Base-by-base conservation (phyloP, 352 stramenopile genomes). In the Saprolegnia diclina region DNA sequence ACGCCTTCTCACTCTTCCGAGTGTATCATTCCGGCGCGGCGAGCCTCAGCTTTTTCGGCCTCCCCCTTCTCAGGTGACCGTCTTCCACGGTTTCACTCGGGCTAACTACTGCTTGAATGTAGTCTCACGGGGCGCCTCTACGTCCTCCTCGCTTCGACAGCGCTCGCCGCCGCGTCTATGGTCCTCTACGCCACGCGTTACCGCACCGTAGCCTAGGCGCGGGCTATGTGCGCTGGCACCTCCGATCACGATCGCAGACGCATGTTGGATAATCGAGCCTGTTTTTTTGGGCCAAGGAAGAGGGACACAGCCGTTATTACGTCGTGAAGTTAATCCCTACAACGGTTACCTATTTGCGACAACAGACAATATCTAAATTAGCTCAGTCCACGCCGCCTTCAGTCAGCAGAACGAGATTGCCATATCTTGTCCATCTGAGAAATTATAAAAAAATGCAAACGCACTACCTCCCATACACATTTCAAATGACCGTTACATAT, bases 1-100 rank as follows among this genome's bases (percentile, higher is more conserved):
- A 48, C 22, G 63, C 63, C 4, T 69, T 69, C 42, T 69, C 63
- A 5, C 14, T 69, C 16, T 69, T 61, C 38, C 53, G 21, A 2
- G 46, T 69, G 35, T 69, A 69, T 38, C 63, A 69, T 21, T 69
- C 63, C 10, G 63, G 63, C 5, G 37, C 63, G 18, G 50, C 37
- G 5, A 55, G 38, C 53, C 29, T 52, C 5, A 40, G 42, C 19
- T 69, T 62, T 18, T 69, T 69, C n/a, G 21, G 53, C 11, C 29
- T 69, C 22, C 26, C 37, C 44, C 61, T 37, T 48, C 35, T 69
- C 26, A 59, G 63, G 63, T 69, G 56, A n/a, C 6, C 22, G 42
- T 21, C 35, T 9, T 67, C 26, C 11, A 56, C 38, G 29, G 21
- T 54, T 29, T 35, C 4, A 21, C 29, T 59, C 13, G 24, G 16